Percentiles rank a stretch among this genome's conserved stretches.
phyloP scores from a whole-genome alignment of 2,329 filamentous ascomycete genomes.

The Xylariomycetidae sp. region DNA sequence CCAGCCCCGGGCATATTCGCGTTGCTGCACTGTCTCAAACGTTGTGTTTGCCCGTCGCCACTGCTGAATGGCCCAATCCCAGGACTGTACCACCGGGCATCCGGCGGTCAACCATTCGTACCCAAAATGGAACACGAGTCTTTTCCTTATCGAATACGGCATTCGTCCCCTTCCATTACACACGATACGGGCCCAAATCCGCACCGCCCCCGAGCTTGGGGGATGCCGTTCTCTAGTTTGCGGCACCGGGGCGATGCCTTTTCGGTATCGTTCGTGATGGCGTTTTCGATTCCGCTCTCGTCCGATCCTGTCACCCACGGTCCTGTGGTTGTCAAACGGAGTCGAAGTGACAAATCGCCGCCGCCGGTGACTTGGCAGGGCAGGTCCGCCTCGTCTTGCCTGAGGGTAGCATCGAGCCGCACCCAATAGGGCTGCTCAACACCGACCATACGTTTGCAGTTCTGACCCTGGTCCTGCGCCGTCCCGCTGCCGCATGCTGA shows the following conservation, averaged over 20 bases:
- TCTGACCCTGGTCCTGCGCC: constrained; percentile 14
- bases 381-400: constrained; percentile 8
- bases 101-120: constrained; percentile 14
- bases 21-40: constrained; percentile 15
- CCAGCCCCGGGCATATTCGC: constrained; percentile 3
- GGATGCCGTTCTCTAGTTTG: neutral
- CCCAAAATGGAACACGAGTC: constrained; percentile 8
- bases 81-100: constrained; percentile 12
- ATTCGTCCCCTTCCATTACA: neutral
- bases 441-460: constrained; percentile 21
- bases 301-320: neutral
- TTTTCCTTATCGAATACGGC: constrained; percentile 5
- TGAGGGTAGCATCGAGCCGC: neutral
- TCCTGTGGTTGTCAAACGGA: neutral
- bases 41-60: constrained; percentile 14
- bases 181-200: neutral
- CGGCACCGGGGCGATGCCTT: neutral
- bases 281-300: neutral
- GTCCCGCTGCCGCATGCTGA: constrained; percentile 14
- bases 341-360: neutral
- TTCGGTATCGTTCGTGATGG: no score
- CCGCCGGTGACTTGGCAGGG: neutral
- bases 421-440: constrained; percentile 12
- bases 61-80: constrained; percentile 10
- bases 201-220: neutral